Conservation (phyloP, 1,284 basidiomycete genomes). For the Inonotus obliquus region DNA sequence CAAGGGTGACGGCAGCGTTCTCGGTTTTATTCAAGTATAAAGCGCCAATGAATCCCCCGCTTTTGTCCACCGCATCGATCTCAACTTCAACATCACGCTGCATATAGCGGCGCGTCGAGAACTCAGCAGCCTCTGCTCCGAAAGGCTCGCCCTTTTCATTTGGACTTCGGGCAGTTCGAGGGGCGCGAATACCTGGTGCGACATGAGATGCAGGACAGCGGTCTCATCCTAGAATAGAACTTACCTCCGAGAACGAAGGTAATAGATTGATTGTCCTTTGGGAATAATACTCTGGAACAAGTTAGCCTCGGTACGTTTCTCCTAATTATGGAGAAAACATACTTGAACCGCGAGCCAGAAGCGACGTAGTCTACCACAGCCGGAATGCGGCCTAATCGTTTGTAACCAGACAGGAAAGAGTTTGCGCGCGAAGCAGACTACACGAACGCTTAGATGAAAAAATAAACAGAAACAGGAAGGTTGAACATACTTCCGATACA, state of each 20-base stretch:
- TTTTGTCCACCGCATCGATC: constrained; percentile 88
- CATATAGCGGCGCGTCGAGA: constrained; percentile 77
- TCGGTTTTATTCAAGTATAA: constrained; percentile 79
- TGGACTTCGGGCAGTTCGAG: constrained; percentile 74
- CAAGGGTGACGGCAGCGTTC: constrained; percentile 81
- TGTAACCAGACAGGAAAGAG: constrained; percentile 88
- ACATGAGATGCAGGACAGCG: constrained; percentile 10
- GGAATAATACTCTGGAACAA: constrained; percentile 63
- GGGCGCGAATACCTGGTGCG: constrained; percentile 70
- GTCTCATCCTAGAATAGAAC: constrained; percentile 18
- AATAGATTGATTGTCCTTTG: constrained; percentile 88
- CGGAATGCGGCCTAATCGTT: constrained; percentile 78
- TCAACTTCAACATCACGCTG: constrained; percentile 95
- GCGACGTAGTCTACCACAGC: constrained; percentile 94
- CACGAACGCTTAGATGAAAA: not conserved
- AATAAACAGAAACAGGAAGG: constrained; percentile 13
- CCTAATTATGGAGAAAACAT: constrained; percentile 21
- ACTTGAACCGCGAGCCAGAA: constrained; percentile 93
- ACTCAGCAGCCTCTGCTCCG: constrained; percentile 81
- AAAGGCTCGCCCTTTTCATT: constrained; percentile 89
- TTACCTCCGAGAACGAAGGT: constrained; percentile 84
- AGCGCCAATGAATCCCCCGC: constrained; percentile 92
- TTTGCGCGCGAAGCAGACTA: constrained; percentile 72
- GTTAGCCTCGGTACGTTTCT: not conserved
- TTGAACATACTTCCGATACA: constrained; percentile 73